phyloP scores from a whole-genome alignment of 2,329 filamentous ascomycete genomes.

The Ceratocystis alfenasii region DNA sequence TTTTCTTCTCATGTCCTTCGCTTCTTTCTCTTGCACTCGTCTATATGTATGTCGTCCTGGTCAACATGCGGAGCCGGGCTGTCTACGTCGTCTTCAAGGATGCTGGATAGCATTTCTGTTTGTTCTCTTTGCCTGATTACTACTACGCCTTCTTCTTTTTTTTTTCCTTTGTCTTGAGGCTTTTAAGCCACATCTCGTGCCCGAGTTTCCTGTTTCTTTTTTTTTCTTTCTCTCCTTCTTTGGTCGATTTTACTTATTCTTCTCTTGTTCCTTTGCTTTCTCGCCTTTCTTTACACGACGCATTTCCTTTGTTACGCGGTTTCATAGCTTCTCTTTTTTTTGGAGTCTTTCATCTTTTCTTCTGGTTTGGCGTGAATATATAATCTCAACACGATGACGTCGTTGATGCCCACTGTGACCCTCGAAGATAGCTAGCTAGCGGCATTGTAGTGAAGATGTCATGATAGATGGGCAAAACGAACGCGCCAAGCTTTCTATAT shows the following conservation, averaged over 20 bases:
- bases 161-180: too few species aligned
- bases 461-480: neutral
- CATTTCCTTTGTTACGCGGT: neutral
- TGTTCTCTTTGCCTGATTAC: neutral
- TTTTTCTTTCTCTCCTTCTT: neutral
- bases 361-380: neutral
- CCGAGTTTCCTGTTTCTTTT: too few species aligned
- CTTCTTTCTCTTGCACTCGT: neutral
- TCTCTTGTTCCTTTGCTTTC: neutral
- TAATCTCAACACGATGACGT: slow-evolving; percentile 8
- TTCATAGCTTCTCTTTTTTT: neutral
- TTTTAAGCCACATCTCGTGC: too few species aligned
- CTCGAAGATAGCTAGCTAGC: neutral
- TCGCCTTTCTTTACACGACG: neutral
- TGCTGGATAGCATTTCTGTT: neutral
- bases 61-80: too few species aligned
- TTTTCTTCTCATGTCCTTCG: neutral
- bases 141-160: neutral
- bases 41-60: neutral
- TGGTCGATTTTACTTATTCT: neutral
- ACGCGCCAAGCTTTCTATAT: neutral
- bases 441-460: too few species aligned
- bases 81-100: too few species aligned
- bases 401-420: neutral
- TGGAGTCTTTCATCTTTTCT: neutral